Conservation (phyloP, 2,329 filamentous ascomycete species). For the Xylaria sp. region DNA sequence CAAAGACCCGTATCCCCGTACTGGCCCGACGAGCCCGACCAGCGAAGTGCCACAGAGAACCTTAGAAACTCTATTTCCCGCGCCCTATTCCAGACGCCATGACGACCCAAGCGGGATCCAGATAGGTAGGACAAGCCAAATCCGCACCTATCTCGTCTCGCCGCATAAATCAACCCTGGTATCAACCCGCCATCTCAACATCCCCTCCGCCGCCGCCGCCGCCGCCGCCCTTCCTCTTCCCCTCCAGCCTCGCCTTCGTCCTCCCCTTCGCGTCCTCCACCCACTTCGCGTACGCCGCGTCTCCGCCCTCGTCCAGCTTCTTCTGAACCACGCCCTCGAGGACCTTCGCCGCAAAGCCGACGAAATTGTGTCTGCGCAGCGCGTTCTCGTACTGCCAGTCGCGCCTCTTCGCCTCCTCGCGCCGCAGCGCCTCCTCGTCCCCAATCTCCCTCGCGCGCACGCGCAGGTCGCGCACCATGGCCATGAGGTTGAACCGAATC, state of each 20-base stretch:
- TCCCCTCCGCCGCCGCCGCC: conserved; percentile 53
- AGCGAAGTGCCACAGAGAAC: no score
- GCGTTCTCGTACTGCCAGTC: conserved; percentile 98
- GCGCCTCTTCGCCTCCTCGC: conserved; percentile 84
- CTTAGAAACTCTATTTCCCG: no score
- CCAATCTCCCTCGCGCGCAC: conserved; percentile 82
- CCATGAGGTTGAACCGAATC: conserved; percentile 95
- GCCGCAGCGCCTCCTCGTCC: conserved; percentile 79
- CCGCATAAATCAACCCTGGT: neutral
- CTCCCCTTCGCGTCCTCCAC: conserved; percentile 73
- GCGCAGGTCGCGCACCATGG: conserved; percentile 87
- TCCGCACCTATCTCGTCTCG: no score
- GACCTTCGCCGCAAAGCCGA: conserved; percentile 92
- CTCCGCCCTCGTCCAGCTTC: conserved; percentile 75
- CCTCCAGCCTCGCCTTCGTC: conserved; percentile 59
- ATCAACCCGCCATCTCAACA: conserved; percentile 56
- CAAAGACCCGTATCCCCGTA: no score
- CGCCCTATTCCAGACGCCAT: no score
- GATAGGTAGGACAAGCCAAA: no score
- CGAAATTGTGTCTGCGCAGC: conserved; percentile 91
- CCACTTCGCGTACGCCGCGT: conserved; percentile 77
- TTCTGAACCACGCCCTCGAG: conserved; percentile 83
- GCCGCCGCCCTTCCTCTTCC: conserved; percentile 52
- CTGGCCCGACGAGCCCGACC: no score
- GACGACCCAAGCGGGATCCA: no score